Evolutionary conservation across 2,329 filamentous ascomycete species (phyloP), one percentile per base, ranked within the genome.

Genomic region (Gnomoniopsis smithogilvyi): DNA sequence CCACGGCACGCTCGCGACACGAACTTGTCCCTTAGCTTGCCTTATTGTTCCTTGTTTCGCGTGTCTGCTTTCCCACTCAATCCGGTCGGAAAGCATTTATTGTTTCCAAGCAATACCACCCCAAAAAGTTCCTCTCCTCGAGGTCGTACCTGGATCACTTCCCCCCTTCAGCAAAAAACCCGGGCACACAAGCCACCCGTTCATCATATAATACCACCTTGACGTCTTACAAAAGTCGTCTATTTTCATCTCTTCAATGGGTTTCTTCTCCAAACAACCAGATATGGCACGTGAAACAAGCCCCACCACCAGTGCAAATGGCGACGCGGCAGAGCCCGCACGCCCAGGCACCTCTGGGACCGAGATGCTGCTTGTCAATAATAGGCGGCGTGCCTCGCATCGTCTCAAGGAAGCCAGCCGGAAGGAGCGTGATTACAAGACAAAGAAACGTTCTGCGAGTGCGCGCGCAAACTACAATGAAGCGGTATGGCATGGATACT

Each of bases 291-390:
- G 55, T 26, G 45, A 52, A 46, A 51, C 62, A 49, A 6, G 53
- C 47, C 34, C 51, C 60, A 19, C 19, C 47, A 8, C 36, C 6
- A 22, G 45, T 0, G 34, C 38, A 2, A 24, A 33, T 47, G 43
- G 54, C 36, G 43, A 47, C 24, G 46, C 59, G 30, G 2, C 30
- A 2, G 62, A 65, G 59, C 66, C 68, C 2, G 65, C 69, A n/a
- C 71, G 77, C 21, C 75, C 76, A 6, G 73, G 74, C 59, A 78
- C 77, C 15, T 74, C 76, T 0, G 74, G 74, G 56, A 80, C 77
- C 19, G 74, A 78, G 64, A 71, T 72, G 62, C 66, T 76, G 34
- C 73, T 79, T 46, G 68, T 70, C 49, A 72, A 70, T 54, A 73
- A 70, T 57, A 72, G 73, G 26, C 73, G 69, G 41, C 66, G 69